Evolutionary conservation across 495 filamentous ascomycete genomes (phyloP).

Genomic region (Daldinia grandis): DNA sequence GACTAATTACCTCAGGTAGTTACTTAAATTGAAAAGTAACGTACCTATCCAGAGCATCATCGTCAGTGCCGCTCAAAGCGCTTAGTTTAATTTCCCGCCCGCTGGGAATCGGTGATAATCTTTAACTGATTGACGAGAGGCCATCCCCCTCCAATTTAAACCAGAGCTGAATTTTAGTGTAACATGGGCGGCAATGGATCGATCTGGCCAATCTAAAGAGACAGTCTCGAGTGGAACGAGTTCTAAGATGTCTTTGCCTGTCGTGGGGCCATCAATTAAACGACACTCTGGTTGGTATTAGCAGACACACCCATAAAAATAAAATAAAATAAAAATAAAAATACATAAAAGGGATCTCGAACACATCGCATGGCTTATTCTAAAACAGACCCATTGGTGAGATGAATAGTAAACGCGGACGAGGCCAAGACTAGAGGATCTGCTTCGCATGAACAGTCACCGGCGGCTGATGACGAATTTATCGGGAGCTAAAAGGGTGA

Average conservation of each 20-base stretch:
- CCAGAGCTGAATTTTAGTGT: conserved; percentile 9
- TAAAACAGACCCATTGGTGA: conserved; percentile 11
- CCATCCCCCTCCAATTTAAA: conserved; percentile 24
- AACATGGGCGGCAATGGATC: neutral
- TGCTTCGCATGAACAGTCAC: conserved; percentile 26
- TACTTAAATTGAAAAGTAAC: neutral
- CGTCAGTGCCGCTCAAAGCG: conserved; percentile 3
- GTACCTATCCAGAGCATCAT: neutral
- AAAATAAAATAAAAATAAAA: neutral
- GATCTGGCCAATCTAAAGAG: conserved; percentile 22
- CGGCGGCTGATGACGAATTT: conserved; percentile 25
- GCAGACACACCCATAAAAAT: neutral
- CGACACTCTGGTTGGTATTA: neutral
- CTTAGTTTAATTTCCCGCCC: conserved; percentile 27
- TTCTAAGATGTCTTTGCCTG: conserved; percentile 20
- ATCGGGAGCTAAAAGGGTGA: neutral
- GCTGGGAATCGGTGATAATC: conserved; percentile 8
- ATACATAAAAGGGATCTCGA: neutral
- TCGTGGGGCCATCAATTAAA: conserved; percentile 36
- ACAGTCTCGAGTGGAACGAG: conserved; percentile 11
- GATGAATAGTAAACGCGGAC: neutral
- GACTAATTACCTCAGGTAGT: too few relatives aligned
- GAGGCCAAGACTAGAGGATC: conserved; percentile 20
- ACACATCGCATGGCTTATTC: neutral
- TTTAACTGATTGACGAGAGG: conserved; percentile 15